phyloP scores from a whole-genome alignment of 352 stramenopile genomes.

The Phytophthora agathidicida region DNA sequence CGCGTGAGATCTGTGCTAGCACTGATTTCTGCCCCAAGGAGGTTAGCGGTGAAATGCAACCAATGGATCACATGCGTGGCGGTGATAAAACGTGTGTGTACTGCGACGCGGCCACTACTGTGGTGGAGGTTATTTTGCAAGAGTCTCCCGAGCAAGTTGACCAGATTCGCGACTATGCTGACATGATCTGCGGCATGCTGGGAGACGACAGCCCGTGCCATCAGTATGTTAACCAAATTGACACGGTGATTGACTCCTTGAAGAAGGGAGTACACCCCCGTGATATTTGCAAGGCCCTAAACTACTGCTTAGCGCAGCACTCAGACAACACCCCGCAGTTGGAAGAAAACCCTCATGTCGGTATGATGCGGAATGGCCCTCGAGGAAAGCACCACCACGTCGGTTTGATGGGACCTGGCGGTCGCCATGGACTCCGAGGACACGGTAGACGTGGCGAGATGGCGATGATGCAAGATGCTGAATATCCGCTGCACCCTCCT shows the following conservation, averaged over 20 bases:
- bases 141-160: conserved; percentile 53
- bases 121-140: conserved; percentile 53
- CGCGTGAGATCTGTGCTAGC: conserved; percentile 48
- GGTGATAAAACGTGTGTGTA: conserved; percentile 61
- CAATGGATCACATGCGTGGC: conserved; percentile 4
- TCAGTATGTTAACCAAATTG: conserved; percentile 46
- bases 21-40: conserved; percentile 47
- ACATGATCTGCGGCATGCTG: conserved; percentile 63
- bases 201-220: conserved; percentile 57
- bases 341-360: conserved; percentile 22
- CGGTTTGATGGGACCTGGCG: conserved; percentile 18
- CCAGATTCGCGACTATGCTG: conserved; percentile 51
- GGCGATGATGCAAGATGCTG: conserved; percentile 7
- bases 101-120: conserved; percentile 57
- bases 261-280: conserved; percentile 50
- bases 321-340: conserved; percentile 5
- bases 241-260: conserved; percentile 54
- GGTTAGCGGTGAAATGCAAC: background rate
- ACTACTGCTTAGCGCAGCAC: conserved; percentile 39
- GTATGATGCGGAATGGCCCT: conserved; percentile 34
- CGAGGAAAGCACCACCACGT: conserved; percentile 24
- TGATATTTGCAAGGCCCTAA: conserved; percentile 50
- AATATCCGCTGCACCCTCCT: conserved; percentile 10
- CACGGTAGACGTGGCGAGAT: background rate
- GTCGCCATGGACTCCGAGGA: conserved; percentile 1